phyloP scores from a whole-genome alignment of 805 yeast species.

The Wickerhamiella domercqiae region DNA sequence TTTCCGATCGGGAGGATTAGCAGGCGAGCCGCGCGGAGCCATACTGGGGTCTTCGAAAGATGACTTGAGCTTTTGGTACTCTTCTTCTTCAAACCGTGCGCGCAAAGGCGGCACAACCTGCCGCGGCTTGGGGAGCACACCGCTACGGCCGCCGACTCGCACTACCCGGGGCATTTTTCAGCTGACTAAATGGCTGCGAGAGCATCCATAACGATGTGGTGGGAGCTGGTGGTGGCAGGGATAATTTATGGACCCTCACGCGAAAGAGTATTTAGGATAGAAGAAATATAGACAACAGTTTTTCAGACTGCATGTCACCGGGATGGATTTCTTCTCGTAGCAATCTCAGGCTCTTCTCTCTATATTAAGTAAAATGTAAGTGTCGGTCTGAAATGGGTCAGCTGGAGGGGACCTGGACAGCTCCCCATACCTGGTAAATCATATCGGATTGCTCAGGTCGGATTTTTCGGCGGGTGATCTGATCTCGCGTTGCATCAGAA shows the following conservation, averaged over 20 bases:
- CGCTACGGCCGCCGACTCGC: constrained; percentile 44
- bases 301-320: too few species aligned
- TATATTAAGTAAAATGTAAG: too few species aligned
- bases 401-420: too few species aligned
- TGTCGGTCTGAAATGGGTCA: too few species aligned
- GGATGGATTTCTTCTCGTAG: too few species aligned
- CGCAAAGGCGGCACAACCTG: constrained; percentile 48
- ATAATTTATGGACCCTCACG: too few species aligned
- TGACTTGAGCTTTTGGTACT: constrained; percentile 39
- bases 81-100: constrained; percentile 19
- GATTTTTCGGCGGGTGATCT: constrained; percentile 38
- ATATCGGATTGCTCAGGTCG: constrained; percentile 37
- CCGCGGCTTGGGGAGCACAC: constrained; percentile 67
- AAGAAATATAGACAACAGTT: too few species aligned
- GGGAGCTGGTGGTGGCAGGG: too few species aligned
- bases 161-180: constrained; percentile 11
- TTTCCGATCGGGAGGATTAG: constrained; percentile 36
- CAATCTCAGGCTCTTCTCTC: too few species aligned
- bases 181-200: neutral
- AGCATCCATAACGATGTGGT: too few species aligned
- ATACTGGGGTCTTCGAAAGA: constrained; percentile 50
- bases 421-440: constrained; percentile 49
- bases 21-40: constrained; percentile 48
- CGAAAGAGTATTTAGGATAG: too few species aligned
- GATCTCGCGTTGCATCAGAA: constrained; percentile 24